These are phyloP conservation scores for Sarcomyxa edulis DNA, from an alignment of 768 basidiomycete genomes.

Conservation along the genomic window DNA sequence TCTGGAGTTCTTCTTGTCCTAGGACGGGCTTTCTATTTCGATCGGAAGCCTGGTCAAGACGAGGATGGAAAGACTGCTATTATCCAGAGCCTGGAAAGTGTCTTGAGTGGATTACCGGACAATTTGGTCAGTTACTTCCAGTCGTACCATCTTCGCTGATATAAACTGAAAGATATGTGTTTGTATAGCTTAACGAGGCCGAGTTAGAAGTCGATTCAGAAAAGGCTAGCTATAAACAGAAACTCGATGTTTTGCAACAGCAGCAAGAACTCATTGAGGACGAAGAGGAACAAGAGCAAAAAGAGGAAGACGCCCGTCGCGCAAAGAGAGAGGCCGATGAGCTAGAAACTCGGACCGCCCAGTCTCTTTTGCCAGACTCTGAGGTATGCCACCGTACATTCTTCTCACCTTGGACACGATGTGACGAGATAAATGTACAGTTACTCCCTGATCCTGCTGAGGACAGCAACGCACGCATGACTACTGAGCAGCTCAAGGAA, in stretches of 20 bases:
- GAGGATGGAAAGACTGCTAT: constrained; percentile 82
- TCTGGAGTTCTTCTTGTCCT: constrained; percentile 92
- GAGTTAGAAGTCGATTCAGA: constrained; percentile 95
- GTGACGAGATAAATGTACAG: constrained; percentile 25
- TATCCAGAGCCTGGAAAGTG: constrained; percentile 80
- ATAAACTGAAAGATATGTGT: not conserved
- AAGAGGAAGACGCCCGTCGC: constrained; percentile 88
- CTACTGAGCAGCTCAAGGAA: constrained; percentile 91
- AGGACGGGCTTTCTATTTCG: constrained; percentile 94
- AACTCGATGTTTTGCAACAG: constrained; percentile 94
- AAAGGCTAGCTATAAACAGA: constrained; percentile 94
- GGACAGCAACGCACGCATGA: constrained; percentile 88
- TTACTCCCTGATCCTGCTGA: constrained; percentile 56
- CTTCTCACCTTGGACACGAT: not conserved
- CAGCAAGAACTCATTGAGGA: constrained; percentile 99
- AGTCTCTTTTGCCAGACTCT: constrained; percentile 81
- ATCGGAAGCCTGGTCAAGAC: constrained; percentile 63
- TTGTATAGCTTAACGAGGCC: constrained; percentile 85
- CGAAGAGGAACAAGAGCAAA: constrained; percentile 96
- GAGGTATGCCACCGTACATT: constrained; percentile 44
- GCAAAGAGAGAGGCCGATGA: constrained; percentile 79
- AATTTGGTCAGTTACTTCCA: constrained; percentile 63
- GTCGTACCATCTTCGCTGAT: not conserved
- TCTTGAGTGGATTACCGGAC: constrained; percentile 89
- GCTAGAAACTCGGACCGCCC: constrained; percentile 70